phyloP scores from a whole-genome alignment of 139 green algal species.

The Dunaliella primolecta region DNA sequence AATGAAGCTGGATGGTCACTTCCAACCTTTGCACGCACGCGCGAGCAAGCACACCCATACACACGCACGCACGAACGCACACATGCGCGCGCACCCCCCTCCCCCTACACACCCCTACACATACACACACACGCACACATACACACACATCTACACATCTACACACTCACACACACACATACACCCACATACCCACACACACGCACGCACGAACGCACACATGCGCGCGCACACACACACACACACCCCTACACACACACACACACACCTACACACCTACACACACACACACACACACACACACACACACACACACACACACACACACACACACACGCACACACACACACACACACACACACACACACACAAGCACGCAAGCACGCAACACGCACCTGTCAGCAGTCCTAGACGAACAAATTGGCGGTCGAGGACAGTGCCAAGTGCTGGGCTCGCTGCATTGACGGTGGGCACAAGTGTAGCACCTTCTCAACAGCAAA shows the following conservation, averaged over 20 bases:
- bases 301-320: slow-evolving; percentile 4
- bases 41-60: not conserved
- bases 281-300: not conserved
- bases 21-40: too few species aligned
- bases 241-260: not conserved
- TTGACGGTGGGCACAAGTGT: too few species aligned
- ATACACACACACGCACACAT: not conserved
- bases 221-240: not conserved
- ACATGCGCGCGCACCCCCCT: not conserved
- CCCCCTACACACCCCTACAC: not conserved
- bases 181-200: not conserved
- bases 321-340: not conserved
- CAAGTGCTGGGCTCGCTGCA: too few species aligned
- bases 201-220: not conserved
- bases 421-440: too few species aligned
- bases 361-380: not conserved
- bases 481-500: not conserved
- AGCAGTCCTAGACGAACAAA: too few species aligned
- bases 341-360: slow-evolving; percentile 6
- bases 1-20: too few species aligned
- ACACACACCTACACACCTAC: not conserved
- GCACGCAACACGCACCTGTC: too few species aligned
- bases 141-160: not conserved
- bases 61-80: not conserved
- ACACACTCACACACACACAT: not conserved